Conservation (phyloP, 306 rosid species). For the Dryas octopetala region DNA sequence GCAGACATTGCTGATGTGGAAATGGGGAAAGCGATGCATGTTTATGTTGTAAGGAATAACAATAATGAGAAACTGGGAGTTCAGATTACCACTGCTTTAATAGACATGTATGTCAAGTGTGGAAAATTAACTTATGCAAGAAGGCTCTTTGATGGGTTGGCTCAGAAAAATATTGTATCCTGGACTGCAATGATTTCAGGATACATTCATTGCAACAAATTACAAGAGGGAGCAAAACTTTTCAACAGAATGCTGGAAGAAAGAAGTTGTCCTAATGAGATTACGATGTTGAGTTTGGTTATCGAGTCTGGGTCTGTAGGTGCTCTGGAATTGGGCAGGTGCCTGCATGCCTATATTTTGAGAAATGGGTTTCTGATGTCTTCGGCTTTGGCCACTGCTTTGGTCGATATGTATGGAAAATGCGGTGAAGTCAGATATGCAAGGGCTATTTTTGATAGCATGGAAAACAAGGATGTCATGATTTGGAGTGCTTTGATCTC, state of each 20-base stretch:
- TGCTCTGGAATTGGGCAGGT: slow-evolving; percentile 50
- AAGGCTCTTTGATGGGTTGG: slow-evolving; percentile 43
- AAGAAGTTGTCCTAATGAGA: slow-evolving; percentile 54
- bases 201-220: slow-evolving; percentile 32
- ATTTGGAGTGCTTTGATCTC: slow-evolving; percentile 67
- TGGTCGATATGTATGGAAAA: slow-evolving; percentile 73
- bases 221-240: slow-evolving; percentile 35
- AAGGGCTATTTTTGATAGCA: slow-evolving; percentile 44
- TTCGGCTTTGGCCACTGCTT: slow-evolving; percentile 53
- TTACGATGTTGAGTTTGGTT: slow-evolving; percentile 55
- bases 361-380: slow-evolving; percentile 49
- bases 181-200: slow-evolving; percentile 57
- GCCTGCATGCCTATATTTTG: slow-evolving; percentile 47
- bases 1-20: slow-evolving; percentile 39
- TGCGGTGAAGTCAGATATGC: slow-evolving; percentile 50
- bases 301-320: slow-evolving; percentile 44
- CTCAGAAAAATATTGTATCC: slow-evolving; percentile 40
- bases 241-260: slow-evolving; percentile 44
- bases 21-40: slow-evolving; percentile 58
- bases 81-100: slow-evolving; percentile 42
- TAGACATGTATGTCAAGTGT: slow-evolving; percentile 59
- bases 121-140: slow-evolving; percentile 37
- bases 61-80: slow-evolving; percentile 28
- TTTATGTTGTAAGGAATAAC: slow-evolving; percentile 44
- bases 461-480: slow-evolving; percentile 41